A percentile compares a stretch with the other conserved stretches of the same genome.
Evolutionary conservation across 352 stramenopile genomes (phyloP).

Genomic region (Nothophytophthora sp.): DNA sequence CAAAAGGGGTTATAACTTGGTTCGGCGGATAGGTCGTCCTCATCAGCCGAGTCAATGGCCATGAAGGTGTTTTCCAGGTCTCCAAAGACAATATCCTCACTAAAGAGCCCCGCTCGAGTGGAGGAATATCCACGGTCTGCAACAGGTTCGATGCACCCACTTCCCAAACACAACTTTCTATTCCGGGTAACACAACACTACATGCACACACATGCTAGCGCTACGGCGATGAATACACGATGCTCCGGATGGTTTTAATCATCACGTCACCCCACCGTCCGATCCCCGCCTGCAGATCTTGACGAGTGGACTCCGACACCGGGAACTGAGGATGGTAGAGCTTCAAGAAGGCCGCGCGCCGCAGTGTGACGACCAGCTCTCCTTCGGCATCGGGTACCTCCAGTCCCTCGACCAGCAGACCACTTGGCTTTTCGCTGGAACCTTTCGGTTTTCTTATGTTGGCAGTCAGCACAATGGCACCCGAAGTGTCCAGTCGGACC

Average conservation of each 20-base stretch:
- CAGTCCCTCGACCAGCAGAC: background rate
- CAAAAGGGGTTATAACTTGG: no score
- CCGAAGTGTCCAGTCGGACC: constrained; percentile 17
- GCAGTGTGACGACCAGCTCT: constrained; percentile 31
- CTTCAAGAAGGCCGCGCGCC: constrained; percentile 21
- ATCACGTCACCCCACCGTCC: constrained; percentile 27
- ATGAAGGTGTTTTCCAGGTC: no score
- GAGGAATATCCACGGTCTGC: background rate
- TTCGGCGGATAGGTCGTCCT: no score
- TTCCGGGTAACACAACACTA: no score
- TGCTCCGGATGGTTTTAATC: constrained; percentile 29
- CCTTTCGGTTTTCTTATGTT: constrained; percentile 2
- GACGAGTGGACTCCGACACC: constrained; percentile 3
- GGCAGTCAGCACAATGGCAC: constrained; percentile 14
- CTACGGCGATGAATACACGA: constrained; percentile 14
- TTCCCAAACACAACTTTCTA: no score
- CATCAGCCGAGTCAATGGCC: no score
- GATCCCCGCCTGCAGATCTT: constrained; percentile 26
- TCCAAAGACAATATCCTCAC: no score
- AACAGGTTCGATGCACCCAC: background rate
- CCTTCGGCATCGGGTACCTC: background rate
- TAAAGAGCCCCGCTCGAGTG: background rate
- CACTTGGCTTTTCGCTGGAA: background rate
- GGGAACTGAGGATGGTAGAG: constrained; percentile 23
- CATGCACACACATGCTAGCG: no score